phyloP scores from a whole-genome alignment of 2,329 filamentous ascomycete species.

The Torrubiellomyces zombiae region DNA sequence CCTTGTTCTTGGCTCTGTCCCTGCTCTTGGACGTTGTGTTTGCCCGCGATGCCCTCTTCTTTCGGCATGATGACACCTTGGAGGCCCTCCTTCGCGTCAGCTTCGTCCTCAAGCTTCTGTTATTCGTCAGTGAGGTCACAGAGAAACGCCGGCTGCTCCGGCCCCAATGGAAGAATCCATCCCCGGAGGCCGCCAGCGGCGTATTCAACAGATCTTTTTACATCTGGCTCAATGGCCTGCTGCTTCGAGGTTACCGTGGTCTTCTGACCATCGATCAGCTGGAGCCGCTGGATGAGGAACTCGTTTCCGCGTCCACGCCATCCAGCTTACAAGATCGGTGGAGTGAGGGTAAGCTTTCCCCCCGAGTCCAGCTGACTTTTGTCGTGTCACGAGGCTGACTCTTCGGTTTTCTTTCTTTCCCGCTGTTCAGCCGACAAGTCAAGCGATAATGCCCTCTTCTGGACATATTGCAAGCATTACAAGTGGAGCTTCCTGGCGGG shows the following conservation, averaged over 20 bases:
- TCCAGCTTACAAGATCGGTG: not conserved
- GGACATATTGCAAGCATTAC: slow-evolving; percentile 10
- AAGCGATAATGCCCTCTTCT: slow-evolving; percentile 8
- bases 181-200: slow-evolving; percentile 1
- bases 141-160: slow-evolving; percentile 1
- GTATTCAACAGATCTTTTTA: slow-evolving; percentile 1
- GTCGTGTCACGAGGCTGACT: no score
- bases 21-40: slow-evolving; percentile 15
- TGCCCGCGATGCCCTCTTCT: slow-evolving; percentile 15
- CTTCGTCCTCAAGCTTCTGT: slow-evolving; percentile 11
- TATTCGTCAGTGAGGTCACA: slow-evolving; percentile 8
- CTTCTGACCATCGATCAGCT: slow-evolving; percentile 1
- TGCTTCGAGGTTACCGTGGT: slow-evolving; percentile 1
- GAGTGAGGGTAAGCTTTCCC: slow-evolving; percentile 1
- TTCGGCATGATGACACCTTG: slow-evolving; percentile 8
- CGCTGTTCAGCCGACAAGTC: slow-evolving; percentile 7
- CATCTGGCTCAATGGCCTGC: slow-evolving; percentile 1
- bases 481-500: slow-evolving; percentile 12
- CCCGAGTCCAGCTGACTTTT: no score
- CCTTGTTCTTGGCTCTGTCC: slow-evolving; percentile 13
- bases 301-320: slow-evolving; percentile 1
- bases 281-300: slow-evolving; percentile 1
- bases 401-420: no score
- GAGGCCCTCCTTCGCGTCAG: slow-evolving; percentile 10
- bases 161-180: slow-evolving; percentile 1